These are phyloP conservation scores for Candida tallmaniae DNA, from an alignment of 805 yeast genomes.

Conservation along the genomic window DNA sequence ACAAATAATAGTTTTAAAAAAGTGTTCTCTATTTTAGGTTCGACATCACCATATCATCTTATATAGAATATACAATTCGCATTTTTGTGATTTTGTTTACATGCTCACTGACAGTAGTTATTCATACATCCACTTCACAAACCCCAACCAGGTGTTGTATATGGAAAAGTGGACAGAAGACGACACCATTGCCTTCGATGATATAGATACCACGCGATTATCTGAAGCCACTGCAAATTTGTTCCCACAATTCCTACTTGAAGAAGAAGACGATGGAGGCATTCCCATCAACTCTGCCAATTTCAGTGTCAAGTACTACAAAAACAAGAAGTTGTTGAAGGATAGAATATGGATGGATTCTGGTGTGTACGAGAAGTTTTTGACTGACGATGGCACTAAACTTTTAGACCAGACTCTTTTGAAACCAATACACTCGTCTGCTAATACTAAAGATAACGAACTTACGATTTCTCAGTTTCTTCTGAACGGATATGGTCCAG, in stretches of 20 bases:
- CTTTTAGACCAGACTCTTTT: constrained; percentile 29
- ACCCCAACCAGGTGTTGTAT: constrained; percentile 35
- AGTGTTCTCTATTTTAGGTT: too few relatives aligned
- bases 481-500: constrained; percentile 14
- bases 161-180: constrained; percentile 41
- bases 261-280: constrained; percentile 39
- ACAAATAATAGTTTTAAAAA: too few relatives aligned
- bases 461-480: constrained; percentile 27
- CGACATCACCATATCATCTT: too few relatives aligned
- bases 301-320: constrained; percentile 37
- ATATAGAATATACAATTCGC: too few relatives aligned
- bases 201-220: constrained; percentile 35
- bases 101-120: constrained; percentile 10
- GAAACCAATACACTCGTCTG: constrained; percentile 17
- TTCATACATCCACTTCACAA: constrained; percentile 29
- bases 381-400: constrained; percentile 15
- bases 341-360: constrained; percentile 35
- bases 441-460: constrained; percentile 11
- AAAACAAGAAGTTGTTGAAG: constrained; percentile 25
- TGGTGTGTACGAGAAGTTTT: constrained; percentile 23
- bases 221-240: constrained; percentile 32
- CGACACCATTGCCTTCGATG: constrained; percentile 33
- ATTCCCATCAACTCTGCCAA: constrained; percentile 31
- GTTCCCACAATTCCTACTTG: constrained; percentile 33
- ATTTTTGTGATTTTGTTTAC: too few relatives aligned